A percentile compares a stretch with the other conserved stretches of the same genome.
phyloP scores from a whole-genome alignment of 495 filamentous ascomycete species.

The Aspergillus funiculosus region DNA sequence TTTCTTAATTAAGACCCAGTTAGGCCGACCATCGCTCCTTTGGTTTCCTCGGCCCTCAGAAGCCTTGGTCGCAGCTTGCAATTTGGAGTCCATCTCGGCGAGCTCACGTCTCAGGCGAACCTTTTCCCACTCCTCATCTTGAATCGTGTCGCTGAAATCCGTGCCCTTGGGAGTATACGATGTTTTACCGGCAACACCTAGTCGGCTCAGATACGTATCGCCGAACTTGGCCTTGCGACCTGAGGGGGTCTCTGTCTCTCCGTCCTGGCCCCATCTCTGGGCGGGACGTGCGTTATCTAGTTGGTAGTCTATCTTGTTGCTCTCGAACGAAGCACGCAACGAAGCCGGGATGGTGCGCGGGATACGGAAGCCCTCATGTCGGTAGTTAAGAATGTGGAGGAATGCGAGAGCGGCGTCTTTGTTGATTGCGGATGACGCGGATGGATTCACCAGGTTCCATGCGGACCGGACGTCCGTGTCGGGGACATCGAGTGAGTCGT shows the following conservation, averaged over 20 bases:
- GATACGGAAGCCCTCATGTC: constrained; percentile 92
- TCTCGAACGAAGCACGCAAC: constrained; percentile 84
- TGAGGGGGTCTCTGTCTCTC: constrained; percentile 68
- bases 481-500: constrained; percentile 86
- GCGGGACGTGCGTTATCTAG: constrained; percentile 63
- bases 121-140: constrained; percentile 91
- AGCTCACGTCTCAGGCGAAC: constrained; percentile 90
- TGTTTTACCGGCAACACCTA: constrained; percentile 77
- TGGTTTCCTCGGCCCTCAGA: constrained; percentile 55
- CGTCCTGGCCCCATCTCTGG: constrained; percentile 61
- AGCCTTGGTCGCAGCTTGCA: constrained; percentile 66
- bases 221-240: constrained; percentile 93
- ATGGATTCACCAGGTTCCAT: constrained; percentile 96
- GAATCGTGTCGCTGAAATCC: constrained; percentile 73
- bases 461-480: constrained; percentile 90
- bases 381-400: constrained; percentile 89
- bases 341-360: constrained; percentile 89
- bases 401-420: constrained; percentile 94
- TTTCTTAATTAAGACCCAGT: constrained; percentile 77
- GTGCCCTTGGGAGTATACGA: constrained; percentile 67
- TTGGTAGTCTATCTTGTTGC: constrained; percentile 92
- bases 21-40: constrained; percentile 38
- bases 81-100: constrained; percentile 76
- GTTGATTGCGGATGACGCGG: constrained; percentile 67
- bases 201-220: constrained; percentile 85